phyloP scores from a whole-genome alignment of 495 filamentous ascomycete species.

The Talaromyces nanjingensis region DNA sequence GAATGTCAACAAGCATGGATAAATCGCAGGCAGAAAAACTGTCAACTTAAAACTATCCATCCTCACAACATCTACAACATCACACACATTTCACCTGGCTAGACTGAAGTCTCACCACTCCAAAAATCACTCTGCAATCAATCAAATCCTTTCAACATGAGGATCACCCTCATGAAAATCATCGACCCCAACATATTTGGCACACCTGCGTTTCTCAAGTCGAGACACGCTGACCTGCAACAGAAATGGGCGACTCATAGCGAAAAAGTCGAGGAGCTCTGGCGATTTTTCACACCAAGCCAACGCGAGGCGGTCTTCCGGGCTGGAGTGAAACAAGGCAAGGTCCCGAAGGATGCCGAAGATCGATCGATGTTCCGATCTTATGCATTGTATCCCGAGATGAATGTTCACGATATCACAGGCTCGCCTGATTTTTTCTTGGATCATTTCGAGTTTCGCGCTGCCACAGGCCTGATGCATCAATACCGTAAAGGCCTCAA shows the following conservation, averaged over 20 bases:
- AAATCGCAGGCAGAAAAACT: not conserved
- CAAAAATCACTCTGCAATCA: not conserved
- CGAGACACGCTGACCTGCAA: not conserved
- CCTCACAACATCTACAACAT: not conserved
- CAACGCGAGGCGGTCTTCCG: not conserved
- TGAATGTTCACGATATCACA: constrained; percentile 30
- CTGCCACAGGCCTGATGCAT: constrained; percentile 16
- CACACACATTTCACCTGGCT: not conserved
- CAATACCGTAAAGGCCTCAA: constrained; percentile 18
- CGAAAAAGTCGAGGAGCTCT: not conserved
- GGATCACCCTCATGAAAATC: not conserved
- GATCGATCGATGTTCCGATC: constrained; percentile 15
- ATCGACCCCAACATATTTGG: not conserved
- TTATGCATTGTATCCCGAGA: constrained; percentile 25
- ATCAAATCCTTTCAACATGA: not conserved
- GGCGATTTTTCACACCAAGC: not conserved
- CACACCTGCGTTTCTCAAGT: not conserved
- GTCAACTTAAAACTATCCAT: not conserved
- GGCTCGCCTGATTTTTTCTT: constrained; percentile 23
- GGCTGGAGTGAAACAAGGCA: not conserved
- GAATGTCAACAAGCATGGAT: not conserved
- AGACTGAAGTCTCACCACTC: not conserved
- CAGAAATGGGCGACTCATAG: not conserved
- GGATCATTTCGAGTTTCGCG: constrained; percentile 22
- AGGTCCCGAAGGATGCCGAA: not conserved